Evolutionary conservation across 2,329 filamentous ascomycete species (phyloP), one percentile per base, ranked within the genome.

Genomic region (Fusarium palustre): DNA sequence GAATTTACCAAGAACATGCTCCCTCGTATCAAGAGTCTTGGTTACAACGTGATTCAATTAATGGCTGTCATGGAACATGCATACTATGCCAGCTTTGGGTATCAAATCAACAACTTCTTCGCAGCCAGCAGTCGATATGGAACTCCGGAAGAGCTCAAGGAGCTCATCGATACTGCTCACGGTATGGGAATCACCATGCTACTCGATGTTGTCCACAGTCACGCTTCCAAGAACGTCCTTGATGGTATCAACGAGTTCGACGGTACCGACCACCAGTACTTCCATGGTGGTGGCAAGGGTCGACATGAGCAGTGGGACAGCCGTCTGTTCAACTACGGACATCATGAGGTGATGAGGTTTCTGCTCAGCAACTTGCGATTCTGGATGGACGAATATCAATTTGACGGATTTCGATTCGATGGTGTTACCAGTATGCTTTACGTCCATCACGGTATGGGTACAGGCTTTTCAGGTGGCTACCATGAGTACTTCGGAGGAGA

Each of bases 31-130:
- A 91, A 94, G 77, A 84, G 89, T 69, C 85, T 98, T 43, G 96
- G 95, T 41, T 99, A 99, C 84, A 98, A 99, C 78, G 92, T 94
- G 56, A 98, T 99, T 72, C 96, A 99, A 79, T 86, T 99, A 69
- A 99, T 99, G 96, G 96, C 96, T 46, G 87, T 99, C 77, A 99
- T 99, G 95, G 96, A 99, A 79, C 96, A 99, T 81, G 96, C 96
- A 50, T 99, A 99, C 85, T 99, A 99, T 79, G 96, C 96, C 75
- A 98, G 95, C 77, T 99, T 99, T 75, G 96, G 96, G 47, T 99
- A 99, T 80, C 96, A 99, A 81, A 89, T 99, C 82, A 99, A 98
- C 84, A 97, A 92, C 81, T 99, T 99, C 85, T 99, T 98, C 75
- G 96, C 96, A 30, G 94, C 95, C 15, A 97, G 94, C 80, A 98